Percentiles rank a stretch among this genome's conserved stretches.
Evolutionary conservation across 441 rosid species (phyloP).

Genomic region (Euphorbia celastroides): DNA sequence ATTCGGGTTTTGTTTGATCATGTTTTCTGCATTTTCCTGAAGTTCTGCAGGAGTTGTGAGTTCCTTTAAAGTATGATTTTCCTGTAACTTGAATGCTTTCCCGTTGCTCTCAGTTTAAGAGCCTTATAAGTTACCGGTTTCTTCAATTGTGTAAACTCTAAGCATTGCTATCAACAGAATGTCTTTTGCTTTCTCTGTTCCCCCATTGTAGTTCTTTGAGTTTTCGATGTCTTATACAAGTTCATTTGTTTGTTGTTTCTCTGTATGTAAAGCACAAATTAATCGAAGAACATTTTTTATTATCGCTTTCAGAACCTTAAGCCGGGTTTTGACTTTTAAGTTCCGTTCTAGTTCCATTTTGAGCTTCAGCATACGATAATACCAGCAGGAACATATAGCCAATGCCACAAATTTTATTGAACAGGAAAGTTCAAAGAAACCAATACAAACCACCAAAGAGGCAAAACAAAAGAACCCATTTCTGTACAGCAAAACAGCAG

Average conservation of each 20-base stretch:
- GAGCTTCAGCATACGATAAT: no score
- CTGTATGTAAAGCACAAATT: no score
- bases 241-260: neutral
- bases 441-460: neutral
- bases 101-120: no score
- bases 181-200: neutral
- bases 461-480: neutral
- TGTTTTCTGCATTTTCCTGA: neutral
- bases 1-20: neutral
- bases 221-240: neutral
- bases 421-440: neutral
- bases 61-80: no score
- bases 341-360: no score
- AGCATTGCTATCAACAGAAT: no score
- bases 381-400: neutral
- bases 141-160: no score
- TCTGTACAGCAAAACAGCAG: neutral
- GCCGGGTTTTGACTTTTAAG: no score
- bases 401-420: neutral
- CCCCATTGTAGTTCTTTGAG: neutral
- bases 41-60: neutral
- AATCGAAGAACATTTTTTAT: no score
- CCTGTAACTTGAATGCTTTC: no score
- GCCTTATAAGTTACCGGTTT: no score
- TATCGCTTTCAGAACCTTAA: neutral